A percentile compares a stretch with the other conserved stretches of the same genome.
phyloP scores from a whole-genome alignment of 202 grass and related monocot genomes.

The Schoenoplectus triqueter region DNA sequence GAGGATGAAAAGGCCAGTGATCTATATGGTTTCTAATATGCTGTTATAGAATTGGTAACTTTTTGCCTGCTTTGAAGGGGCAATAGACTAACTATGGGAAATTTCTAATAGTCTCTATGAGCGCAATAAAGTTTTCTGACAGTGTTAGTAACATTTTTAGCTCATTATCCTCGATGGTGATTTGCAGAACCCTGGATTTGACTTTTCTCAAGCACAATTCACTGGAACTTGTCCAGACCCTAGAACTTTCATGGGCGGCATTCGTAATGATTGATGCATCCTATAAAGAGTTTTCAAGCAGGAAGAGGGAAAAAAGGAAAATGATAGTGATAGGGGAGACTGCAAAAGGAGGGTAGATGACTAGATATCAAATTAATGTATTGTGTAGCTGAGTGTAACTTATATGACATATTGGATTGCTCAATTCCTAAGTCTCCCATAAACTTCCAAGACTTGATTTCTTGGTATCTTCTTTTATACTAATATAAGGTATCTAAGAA shows the following conservation, averaged over 20 bases:
- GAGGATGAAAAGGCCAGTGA: not conserved
- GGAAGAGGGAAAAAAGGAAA: not conserved
- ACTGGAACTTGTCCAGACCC: conserved; percentile 86
- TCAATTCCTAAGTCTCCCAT: not conserved
- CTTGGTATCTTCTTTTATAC: too few species aligned
- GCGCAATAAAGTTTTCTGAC: not conserved
- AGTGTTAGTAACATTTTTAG: not conserved
- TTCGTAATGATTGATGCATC: conserved; percentile 51
- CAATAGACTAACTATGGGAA: not conserved
- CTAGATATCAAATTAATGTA: not conserved
- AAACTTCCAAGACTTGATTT: not conserved
- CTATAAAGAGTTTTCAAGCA: not conserved
- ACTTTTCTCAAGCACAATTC: conserved; percentile 94
- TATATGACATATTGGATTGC: conserved; percentile 22
- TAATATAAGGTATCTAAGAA: too few species aligned
- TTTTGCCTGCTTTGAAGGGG: conserved; percentile 11
- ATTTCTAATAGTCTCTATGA: not conserved
- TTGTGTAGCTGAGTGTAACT: not conserved
- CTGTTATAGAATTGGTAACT: not conserved
- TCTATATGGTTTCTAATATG: not conserved
- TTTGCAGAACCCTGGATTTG: conserved; percentile 89
- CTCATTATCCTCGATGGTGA: conserved; percentile 29
- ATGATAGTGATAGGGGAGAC: too few species aligned
- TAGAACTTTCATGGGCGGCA: conserved; percentile 93
- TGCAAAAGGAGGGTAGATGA: not conserved